Conservation (phyloP, 1,139 yeast genomes). For the Scheffersomyces titani region DNA sequence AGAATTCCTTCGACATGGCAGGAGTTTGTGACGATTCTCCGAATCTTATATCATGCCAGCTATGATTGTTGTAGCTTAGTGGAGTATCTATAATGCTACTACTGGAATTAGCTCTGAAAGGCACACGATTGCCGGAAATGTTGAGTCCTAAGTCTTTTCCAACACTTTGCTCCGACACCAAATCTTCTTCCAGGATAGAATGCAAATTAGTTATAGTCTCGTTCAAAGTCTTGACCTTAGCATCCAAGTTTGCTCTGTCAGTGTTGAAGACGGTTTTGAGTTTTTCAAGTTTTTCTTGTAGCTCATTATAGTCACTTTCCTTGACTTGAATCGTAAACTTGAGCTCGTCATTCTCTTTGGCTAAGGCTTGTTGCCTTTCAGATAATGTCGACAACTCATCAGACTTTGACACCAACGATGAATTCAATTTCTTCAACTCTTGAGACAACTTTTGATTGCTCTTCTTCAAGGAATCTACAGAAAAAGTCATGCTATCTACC, state of each 20-base stretch:
- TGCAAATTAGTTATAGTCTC: constrained; percentile 13
- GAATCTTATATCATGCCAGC: constrained; percentile 22
- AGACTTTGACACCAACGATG: constrained; percentile 19
- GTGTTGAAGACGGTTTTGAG: constrained; percentile 30
- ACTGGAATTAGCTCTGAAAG: neutral
- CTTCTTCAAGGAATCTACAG: constrained; percentile 36
- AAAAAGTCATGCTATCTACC: constrained; percentile 44
- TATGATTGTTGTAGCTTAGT: neutral
- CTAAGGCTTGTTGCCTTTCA: constrained; percentile 11
- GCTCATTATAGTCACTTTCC: constrained; percentile 25
- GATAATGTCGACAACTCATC: constrained; percentile 24
- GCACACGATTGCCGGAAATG: neutral
- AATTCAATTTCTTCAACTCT: constrained; percentile 30
- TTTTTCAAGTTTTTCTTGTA: constrained; percentile 32
- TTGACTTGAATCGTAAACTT: constrained; percentile 24
- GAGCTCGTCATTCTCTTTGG: constrained; percentile 19
- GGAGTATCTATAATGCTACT: neutral
- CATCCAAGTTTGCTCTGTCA: constrained; percentile 30
- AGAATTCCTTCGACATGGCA: constrained; percentile 16
- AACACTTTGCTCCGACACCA: constrained; percentile 2
- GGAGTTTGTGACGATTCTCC: constrained; percentile 43
- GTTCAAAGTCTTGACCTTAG: constrained; percentile 27
- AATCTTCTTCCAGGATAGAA: neutral
- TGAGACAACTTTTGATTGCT: constrained; percentile 28
- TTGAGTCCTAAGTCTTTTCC: neutral